Conservation (phyloP, 2,329 filamentous ascomycete genomes). For the Scedosporium aurantiacum region DNA sequence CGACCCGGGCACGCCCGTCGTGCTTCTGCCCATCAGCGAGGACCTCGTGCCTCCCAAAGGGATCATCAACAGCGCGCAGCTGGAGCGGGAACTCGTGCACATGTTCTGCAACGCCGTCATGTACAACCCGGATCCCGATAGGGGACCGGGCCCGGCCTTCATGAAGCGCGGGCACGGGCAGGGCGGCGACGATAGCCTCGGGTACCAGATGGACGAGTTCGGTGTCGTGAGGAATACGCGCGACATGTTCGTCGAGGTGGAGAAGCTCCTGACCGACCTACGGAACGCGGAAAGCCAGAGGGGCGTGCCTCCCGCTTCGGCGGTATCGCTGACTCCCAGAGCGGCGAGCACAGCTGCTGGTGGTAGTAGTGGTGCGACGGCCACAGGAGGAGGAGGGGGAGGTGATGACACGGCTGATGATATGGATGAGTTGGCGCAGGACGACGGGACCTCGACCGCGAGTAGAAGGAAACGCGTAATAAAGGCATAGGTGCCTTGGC, state of each 20-base stretch:
- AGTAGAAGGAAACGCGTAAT: conserved; percentile 8
- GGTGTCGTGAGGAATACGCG: conserved; percentile 78
- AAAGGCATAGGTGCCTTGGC: conserved; percentile 5
- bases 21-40: conserved; percentile 58
- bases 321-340: conserved; percentile 12
- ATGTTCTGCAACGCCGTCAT: conserved; percentile 99
- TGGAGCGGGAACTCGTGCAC: conserved; percentile 86
- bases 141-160: conserved; percentile 56
- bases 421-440: conserved; percentile 34
- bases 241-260: conserved; percentile 82
- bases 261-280: conserved; percentile 66
- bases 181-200: conserved; percentile 32
- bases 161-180: conserved; percentile 27
- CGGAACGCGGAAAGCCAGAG: conserved; percentile 58
- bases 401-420: conserved; percentile 34
- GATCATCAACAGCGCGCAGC: conserved; percentile 85
- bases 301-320: conserved; percentile 24
- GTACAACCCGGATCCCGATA: conserved; percentile 81
- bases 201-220: conserved; percentile 66
- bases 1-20: conserved; percentile 42
- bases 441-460: conserved; percentile 16
- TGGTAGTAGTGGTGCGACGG: conserved; percentile 12
- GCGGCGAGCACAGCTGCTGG: conserved; percentile 15
- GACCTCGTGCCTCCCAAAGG: conserved; percentile 77
- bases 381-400: not conserved